Conservation (phyloP, 1,284 basidiomycete species). For the Cerrena zonata region DNA sequence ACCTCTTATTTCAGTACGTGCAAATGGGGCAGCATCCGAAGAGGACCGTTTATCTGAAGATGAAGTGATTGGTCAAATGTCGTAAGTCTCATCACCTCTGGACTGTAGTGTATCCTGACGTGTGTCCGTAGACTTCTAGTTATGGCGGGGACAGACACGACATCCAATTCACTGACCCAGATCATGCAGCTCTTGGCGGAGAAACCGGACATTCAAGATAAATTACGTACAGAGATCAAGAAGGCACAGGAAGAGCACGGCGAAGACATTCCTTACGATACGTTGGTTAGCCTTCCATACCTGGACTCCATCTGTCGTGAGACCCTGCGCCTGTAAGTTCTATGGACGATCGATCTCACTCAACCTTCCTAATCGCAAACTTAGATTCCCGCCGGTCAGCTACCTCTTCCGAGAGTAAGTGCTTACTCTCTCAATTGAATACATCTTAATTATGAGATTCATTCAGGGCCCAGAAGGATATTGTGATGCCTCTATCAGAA, state of each 20-base stretch:
- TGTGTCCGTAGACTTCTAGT: constrained; percentile 6
- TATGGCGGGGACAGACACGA: no score
- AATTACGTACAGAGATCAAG: constrained; percentile 17
- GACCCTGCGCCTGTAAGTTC: constrained; percentile 19
- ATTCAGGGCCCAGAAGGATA: constrained; percentile 33
- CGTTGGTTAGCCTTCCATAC: constrained; percentile 19
- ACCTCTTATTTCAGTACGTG: constrained; percentile 16
- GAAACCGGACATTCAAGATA: constrained; percentile 17
- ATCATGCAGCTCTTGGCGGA: constrained; percentile 15
- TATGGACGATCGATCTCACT: not conserved
- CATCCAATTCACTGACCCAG: constrained; percentile 15
- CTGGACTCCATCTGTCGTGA: constrained; percentile 20
- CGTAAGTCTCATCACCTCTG: constrained; percentile 13
- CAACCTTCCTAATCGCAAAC: not conserved
- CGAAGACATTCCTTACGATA: constrained; percentile 14
- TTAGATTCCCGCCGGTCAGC: constrained; percentile 10
- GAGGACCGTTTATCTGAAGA: constrained; percentile 16
- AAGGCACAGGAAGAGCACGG: constrained; percentile 6
- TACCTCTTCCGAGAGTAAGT: constrained; percentile 10
- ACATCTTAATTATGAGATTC: not conserved
- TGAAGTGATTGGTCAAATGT: constrained; percentile 23
- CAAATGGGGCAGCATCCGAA: constrained; percentile 20
- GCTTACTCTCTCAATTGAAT: not conserved
- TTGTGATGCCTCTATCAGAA: constrained; percentile 43
- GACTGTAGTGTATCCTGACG: not conserved